These are phyloP conservation scores for Fagopyrum esculentum DNA, from an alignment of 148 eudicot genomes.

Conservation along the genomic window DNA sequence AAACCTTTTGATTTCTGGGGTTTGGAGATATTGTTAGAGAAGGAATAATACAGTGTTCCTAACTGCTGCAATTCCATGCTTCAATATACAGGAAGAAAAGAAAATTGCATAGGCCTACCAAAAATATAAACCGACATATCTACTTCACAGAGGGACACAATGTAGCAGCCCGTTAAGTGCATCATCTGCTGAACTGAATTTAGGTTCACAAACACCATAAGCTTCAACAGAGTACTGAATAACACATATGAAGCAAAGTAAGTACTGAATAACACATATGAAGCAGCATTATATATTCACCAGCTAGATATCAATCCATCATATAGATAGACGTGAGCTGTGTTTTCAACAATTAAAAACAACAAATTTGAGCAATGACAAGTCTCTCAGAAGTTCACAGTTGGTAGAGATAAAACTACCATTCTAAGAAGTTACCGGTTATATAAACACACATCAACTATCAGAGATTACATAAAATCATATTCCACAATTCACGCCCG, in stretches of 20 bases:
- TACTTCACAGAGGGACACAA: slow-evolving; percentile 2
- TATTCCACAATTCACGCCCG: background rate
- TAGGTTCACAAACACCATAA: background rate
- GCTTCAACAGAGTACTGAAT: background rate
- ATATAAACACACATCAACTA: background rate
- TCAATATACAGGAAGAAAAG: background rate
- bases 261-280: background rate
- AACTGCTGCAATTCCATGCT: background rate
- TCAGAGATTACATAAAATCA: slow-evolving; percentile 4
- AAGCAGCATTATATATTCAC: background rate
- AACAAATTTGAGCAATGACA: background rate
- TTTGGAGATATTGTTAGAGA: background rate
- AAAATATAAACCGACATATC: background rate
- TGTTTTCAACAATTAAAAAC: background rate
- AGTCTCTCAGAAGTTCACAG: background rate
- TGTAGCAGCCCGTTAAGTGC: background rate
- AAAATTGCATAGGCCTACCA: background rate
- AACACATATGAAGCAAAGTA: background rate
- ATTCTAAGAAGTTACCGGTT: background rate
- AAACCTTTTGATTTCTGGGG: background rate
- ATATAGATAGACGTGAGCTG: background rate
- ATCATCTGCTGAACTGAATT: background rate
- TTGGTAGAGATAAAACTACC: background rate
- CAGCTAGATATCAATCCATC: background rate
- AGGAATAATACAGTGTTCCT: background rate